Evolutionary conservation across 495 filamentous ascomycete genomes (phyloP).

Genomic region (Monascus purpureus): DNA sequence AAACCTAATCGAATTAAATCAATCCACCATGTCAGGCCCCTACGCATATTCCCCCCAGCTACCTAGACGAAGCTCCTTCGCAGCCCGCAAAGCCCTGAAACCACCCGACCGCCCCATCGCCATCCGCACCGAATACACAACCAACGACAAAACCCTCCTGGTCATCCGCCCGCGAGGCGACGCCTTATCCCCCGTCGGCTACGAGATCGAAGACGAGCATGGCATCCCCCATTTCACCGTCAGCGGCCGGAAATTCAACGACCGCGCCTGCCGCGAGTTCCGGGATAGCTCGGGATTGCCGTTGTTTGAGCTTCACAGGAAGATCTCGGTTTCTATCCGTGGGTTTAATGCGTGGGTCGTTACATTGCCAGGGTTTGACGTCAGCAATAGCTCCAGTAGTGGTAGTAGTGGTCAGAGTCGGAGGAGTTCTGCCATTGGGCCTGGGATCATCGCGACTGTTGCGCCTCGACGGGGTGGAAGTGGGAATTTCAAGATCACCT

Average conservation of each 20-base stretch:
- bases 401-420: too few relatives aligned
- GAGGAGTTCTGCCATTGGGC: too few relatives aligned
- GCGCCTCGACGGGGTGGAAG: constrained; percentile 6
- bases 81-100: constrained; percentile 8
- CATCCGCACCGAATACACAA: constrained; percentile 7
- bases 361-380: constrained; percentile 11
- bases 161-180: constrained; percentile 5
- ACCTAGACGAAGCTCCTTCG: constrained; percentile 11
- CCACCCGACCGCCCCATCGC: constrained; percentile 6
- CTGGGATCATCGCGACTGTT: too few relatives aligned
- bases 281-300: constrained; percentile 8
- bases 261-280: constrained; percentile 7
- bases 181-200: constrained; percentile 2
- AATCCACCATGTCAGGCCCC: too few relatives aligned
- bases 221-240: constrained; percentile 3
- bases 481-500: constrained; percentile 11
- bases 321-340: constrained; percentile 2
- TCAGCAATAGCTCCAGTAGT: constrained; percentile 5
- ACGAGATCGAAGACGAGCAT: constrained; percentile 4
- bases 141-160: constrained; percentile 3
- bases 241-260: constrained; percentile 5
- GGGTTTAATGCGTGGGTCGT: constrained; percentile 10
- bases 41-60: too few relatives aligned
- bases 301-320: constrained; percentile 13
- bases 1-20: too few relatives aligned